Percentiles rank a stretch among this genome's conserved stretches.
These are phyloP conservation scores for Gloeophyllum trabeum DNA, from an alignment of 768 basidiomycete genomes.

Conservation along the genomic window DNA sequence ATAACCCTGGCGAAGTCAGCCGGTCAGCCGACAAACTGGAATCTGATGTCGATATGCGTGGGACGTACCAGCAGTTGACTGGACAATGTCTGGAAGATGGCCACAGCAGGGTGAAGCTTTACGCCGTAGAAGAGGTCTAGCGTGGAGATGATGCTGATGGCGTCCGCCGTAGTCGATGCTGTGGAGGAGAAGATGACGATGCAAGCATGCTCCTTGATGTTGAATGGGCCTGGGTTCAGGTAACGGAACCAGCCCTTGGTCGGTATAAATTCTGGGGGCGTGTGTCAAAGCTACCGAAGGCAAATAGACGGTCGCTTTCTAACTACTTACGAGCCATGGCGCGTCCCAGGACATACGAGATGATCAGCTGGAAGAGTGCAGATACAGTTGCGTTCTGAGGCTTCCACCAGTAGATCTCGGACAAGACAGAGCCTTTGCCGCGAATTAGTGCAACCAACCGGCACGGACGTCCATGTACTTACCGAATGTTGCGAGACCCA, in stretches of 20 bases:
- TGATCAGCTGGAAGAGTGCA: conserved; percentile 43
- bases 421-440: conserved; percentile 23
- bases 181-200: conserved; percentile 54
- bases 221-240: conserved; percentile 54
- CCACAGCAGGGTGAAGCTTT: conserved; percentile 33
- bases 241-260: conserved; percentile 36
- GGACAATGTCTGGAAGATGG: conserved; percentile 45
- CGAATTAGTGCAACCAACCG: no score
- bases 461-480: background rate
- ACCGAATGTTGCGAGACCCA: background rate
- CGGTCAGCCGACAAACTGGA: conserved; percentile 9
- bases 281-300: conserved; percentile 13
- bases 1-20: conserved; percentile 14
- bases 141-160: conserved; percentile 49
- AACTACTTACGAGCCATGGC: conserved; percentile 33
- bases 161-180: conserved; percentile 43
- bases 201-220: conserved; percentile 48
- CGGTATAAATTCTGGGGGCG: conserved; percentile 25
- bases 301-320: no score
- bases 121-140: conserved; percentile 47
- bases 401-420: conserved; percentile 17
- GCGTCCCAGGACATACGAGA: conserved; percentile 41
- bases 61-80: conserved; percentile 25
- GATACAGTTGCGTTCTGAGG: conserved; percentile 40
- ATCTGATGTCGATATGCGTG: conserved; percentile 17